A percentile compares a stretch with the other conserved stretches of the same genome.
Conservation (phyloP, 257 asterid genomes). For the Capsicum chinense region DNA sequence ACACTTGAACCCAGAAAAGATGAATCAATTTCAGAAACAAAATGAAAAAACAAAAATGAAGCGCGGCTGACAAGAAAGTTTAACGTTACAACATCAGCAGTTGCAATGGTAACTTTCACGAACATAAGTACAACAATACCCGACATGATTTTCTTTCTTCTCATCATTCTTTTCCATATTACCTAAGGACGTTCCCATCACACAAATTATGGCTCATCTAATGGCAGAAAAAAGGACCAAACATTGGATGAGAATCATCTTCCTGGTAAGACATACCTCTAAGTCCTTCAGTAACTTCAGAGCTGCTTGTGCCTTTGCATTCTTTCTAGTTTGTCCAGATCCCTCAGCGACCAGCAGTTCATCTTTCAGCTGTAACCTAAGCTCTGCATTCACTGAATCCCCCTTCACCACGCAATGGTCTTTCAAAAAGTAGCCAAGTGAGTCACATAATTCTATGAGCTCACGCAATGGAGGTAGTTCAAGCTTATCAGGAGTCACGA, state of each 20-base stretch:
- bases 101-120: slow-evolving; percentile 17
- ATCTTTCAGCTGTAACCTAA: slow-evolving; percentile 68
- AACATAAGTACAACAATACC: background rate
- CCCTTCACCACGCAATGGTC: slow-evolving; percentile 48
- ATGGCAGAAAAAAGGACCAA: background rate
- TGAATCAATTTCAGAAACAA: slow-evolving; percentile 3
- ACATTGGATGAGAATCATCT: slow-evolving; percentile 26
- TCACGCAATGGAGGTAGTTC: slow-evolving; percentile 87
- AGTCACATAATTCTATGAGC: slow-evolving; percentile 76
- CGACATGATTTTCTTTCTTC: slow-evolving; percentile 3
- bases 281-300: slow-evolving; percentile 64
- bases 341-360: slow-evolving; percentile 65
- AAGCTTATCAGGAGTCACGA: slow-evolving; percentile 90
- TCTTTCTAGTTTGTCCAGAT: slow-evolving; percentile 60
- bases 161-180: background rate
- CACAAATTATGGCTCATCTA: background rate
- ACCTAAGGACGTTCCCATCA: background rate
- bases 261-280: slow-evolving; percentile 57
- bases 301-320: slow-evolving; percentile 88
- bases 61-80: background rate
- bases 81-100: background rate
- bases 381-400: slow-evolving; percentile 56
- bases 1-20: slow-evolving; percentile 22
- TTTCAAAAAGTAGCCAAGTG: slow-evolving; percentile 76
- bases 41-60: background rate